These are phyloP conservation scores for Rutstroemia sp. DNA, from an alignment of 2,329 filamentous ascomycete species.

Conservation along the genomic window DNA sequence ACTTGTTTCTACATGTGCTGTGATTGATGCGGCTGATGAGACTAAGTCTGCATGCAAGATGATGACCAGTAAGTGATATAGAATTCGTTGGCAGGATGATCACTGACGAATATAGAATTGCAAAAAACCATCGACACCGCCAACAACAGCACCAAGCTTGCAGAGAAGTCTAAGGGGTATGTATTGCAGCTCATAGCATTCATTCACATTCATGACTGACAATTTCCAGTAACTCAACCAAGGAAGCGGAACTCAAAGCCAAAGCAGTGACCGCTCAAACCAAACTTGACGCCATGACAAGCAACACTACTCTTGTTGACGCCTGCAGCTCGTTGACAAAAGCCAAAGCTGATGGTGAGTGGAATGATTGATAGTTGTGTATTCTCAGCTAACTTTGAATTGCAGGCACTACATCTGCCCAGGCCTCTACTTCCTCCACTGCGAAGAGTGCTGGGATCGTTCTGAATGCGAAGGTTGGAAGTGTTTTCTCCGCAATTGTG, in stretches of 20 bases:
- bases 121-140: conserved; percentile 14
- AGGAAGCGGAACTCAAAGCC: conserved; percentile 5
- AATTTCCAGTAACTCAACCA: conserved; percentile 11
- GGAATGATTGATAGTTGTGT: too few relatives aligned
- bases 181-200: not conserved
- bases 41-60: conserved; percentile 11
- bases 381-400: too few relatives aligned
- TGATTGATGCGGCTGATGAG: conserved; percentile 25
- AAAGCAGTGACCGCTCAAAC: conserved; percentile 9
- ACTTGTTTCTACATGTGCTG: conserved; percentile 30
- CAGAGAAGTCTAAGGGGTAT: conserved; percentile 5
- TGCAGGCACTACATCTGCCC: not conserved
- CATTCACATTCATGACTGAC: not conserved
- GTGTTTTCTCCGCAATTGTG: not conserved
- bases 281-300: conserved; percentile 8
- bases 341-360: not conserved
- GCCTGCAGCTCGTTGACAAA: conserved; percentile 6
- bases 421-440: not conserved
- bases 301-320: conserved; percentile 15
- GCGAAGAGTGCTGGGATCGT: not conserved
- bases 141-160: conserved; percentile 11
- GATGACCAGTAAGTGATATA: not conserved
- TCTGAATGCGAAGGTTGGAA: not conserved
- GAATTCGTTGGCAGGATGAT: not conserved
- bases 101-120: not conserved